phyloP scores from a whole-genome alignment of 495 filamentous ascomycete genomes.

The Hyaloscypha finlandica region DNA sequence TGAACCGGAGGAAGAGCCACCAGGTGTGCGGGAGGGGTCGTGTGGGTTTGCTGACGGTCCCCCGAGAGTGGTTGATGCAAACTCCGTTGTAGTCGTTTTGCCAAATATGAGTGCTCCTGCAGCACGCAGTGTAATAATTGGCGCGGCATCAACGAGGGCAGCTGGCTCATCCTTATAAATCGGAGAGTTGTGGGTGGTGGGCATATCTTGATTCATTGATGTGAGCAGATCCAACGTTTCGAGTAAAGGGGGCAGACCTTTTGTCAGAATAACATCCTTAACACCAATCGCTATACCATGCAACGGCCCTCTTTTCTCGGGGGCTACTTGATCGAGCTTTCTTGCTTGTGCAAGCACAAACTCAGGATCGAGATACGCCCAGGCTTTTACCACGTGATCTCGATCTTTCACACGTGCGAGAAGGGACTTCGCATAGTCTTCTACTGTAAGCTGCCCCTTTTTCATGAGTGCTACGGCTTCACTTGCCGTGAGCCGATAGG shows the following conservation, averaged over 20 bases:
- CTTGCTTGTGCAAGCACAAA: constrained; percentile 51
- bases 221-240: neutral
- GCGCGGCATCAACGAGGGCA: constrained; percentile 42
- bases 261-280: constrained; percentile 62
- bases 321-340: constrained; percentile 49
- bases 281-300: constrained; percentile 57
- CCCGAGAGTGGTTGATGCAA: constrained; percentile 44
- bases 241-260: constrained; percentile 36
- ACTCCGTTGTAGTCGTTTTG: constrained; percentile 54
- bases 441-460: constrained; percentile 44
- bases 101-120: constrained; percentile 54
- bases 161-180: constrained; percentile 44
- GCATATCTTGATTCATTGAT: constrained; percentile 43
- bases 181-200: constrained; percentile 51
- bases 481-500: constrained; percentile 42
- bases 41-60: constrained; percentile 49
- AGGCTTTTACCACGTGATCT: constrained; percentile 52
- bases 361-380: constrained; percentile 49
- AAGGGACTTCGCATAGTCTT: constrained; percentile 54
- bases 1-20: constrained; percentile 55
- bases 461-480: constrained; percentile 40
- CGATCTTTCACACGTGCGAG: constrained; percentile 49
- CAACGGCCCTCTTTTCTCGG: constrained; percentile 48
- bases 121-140: constrained; percentile 44
- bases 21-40: constrained; percentile 48